Evolutionary conservation across 768 basidiomycete species (phyloP).

Genomic region (Podaxis sp.): DNA sequence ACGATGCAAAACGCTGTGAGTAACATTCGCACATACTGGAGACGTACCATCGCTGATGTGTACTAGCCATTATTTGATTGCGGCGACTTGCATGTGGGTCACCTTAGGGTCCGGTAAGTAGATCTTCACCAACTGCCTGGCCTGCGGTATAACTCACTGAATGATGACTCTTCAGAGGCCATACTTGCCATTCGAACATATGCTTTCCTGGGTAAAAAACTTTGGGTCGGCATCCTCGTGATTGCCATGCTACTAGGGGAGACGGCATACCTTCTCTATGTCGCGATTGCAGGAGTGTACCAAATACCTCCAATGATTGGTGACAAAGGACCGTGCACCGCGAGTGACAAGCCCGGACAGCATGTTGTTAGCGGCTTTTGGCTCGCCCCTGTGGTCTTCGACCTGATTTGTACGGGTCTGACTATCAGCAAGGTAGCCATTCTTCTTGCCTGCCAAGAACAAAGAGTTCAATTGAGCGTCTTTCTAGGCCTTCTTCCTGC

Average conservation of each 20-base stretch:
- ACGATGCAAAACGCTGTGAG: constrained; percentile 18
- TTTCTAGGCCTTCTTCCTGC: constrained; percentile 11
- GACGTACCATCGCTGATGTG: background rate
- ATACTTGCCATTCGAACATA: constrained; percentile 19
- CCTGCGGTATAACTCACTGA: background rate
- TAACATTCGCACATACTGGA: background rate
- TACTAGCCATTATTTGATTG: constrained; percentile 18
- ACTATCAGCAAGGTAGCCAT: constrained; percentile 14
- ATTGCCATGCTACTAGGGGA: constrained; percentile 13
- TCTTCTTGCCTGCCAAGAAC: background rate
- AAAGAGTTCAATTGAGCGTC: background rate
- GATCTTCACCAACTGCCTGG: background rate
- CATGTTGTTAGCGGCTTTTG: constrained; percentile 21
- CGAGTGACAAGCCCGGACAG: constrained; percentile 19
- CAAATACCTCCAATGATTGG: constrained; percentile 18
- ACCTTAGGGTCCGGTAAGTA: constrained; percentile 17
- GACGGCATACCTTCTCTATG: constrained; percentile 18
- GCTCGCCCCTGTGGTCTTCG: constrained; percentile 19
- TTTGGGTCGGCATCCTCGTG: constrained; percentile 13
- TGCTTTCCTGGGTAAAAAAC: constrained; percentile 19
- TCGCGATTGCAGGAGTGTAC: constrained; percentile 17
- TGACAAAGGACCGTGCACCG: constrained; percentile 17
- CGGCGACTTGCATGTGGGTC: constrained; percentile 20
- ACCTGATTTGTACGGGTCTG: constrained; percentile 18
- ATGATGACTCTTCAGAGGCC: constrained; percentile 13